Evolutionary conservation across 495 filamentous ascomycete species (phyloP), one percentile per base, ranked within the genome.

Genomic region (Neurospora africana): DNA sequence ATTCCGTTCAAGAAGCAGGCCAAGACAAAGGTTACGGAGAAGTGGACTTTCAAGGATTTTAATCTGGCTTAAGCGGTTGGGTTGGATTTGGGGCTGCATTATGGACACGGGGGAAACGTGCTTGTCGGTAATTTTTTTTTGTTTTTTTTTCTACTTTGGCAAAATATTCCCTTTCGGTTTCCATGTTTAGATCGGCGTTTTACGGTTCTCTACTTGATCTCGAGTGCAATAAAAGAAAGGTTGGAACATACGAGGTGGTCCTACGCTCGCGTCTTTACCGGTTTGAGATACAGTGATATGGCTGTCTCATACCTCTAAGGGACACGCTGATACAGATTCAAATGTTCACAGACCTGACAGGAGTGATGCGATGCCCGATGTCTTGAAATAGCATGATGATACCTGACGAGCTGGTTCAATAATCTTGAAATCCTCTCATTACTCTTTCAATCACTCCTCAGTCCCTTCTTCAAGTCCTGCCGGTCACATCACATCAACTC

Each of bases 11-110:
- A 84, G 73, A 95, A 91, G 86, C 92, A 94, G 83, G 85, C 87
- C 72, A 92, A 89, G 86, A 89, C 83, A 76, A 90, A 89, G 79
- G 78, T 89, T 33, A 97, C 93, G 19, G 96, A 97, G 87, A 98
- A 97, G 82, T 99, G 95, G 95, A 86, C 90, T 69, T 92, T 95
- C 79, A 98, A 98, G 84, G 95, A 99, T 81, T 98, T 97, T 39
- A 74, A 1, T 41, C 39, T 41, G 39, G 4, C 4, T 19, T 41
- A 41, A 39, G 19, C 8, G 70, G 19, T 3, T 37, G 3, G 23
- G 27, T 40, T 47, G 3, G 1, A n/a, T 9, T 47, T 9, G 43
- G 43, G 44, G n/a, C 19, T 43, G 40, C 15, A 3, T 27, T 44
- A 53, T 5, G 44, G 47, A 58, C 23, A n/a, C n/a, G n/a, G n/a